These are phyloP conservation scores for Rubia yunnanensis DNA, from an alignment of 257 asterid species.

Conservation along the genomic window DNA sequence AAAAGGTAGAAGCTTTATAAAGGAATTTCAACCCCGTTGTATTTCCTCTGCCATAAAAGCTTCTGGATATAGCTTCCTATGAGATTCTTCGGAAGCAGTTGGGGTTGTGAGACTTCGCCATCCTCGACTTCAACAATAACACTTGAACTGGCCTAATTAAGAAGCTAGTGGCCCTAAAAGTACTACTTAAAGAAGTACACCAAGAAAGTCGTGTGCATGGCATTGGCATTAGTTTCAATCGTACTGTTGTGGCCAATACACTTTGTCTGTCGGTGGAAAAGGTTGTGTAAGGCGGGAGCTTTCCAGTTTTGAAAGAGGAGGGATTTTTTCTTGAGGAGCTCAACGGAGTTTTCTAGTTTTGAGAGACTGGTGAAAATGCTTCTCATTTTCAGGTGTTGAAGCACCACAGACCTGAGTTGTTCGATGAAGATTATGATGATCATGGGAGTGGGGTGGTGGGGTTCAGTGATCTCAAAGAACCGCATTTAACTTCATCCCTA, in stretches of 20 bases:
- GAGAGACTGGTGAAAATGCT: constrained; percentile 13
- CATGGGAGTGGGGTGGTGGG: too few relatives aligned
- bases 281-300: too few relatives aligned
- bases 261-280: background rate
- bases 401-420: constrained; percentile 6
- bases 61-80: background rate
- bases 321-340: constrained; percentile 6
- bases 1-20: background rate
- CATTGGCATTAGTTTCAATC: background rate
- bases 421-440: background rate
- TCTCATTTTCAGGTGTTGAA: constrained; percentile 16
- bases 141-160: constrained; percentile 1
- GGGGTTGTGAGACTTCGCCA: constrained; percentile 15
- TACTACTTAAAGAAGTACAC: background rate
- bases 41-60: background rate
- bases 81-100: background rate
- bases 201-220: constrained; percentile 8
- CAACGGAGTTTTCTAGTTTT: constrained; percentile 11
- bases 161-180: constrained; percentile 5
- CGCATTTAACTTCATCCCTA: too few relatives aligned
- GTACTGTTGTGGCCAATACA: background rate
- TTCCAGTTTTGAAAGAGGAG: constrained; percentile 3
- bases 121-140: constrained; percentile 5
- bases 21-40: constrained; percentile 3
- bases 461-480: too few relatives aligned